These are phyloP conservation scores for Achaetomiella virescens DNA, from an alignment of 495 filamentous ascomycete genomes.

Conservation along the genomic window DNA sequence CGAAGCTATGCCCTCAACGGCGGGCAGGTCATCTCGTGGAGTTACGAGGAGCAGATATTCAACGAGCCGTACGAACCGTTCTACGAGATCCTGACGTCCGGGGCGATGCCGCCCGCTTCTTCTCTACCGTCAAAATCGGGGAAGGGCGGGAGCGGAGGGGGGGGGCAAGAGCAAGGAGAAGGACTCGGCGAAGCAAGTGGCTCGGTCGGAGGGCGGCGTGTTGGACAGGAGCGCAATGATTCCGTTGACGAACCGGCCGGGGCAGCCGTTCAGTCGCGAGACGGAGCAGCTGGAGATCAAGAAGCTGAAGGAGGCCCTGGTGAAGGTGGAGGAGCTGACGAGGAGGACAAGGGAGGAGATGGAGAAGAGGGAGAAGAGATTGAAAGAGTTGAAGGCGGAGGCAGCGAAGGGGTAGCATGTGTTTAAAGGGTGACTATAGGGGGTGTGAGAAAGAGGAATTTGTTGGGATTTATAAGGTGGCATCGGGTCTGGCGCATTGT, in stretches of 20 bases:
- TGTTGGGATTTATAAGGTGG: background rate
- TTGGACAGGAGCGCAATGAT: constrained; percentile 63
- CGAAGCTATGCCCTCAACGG: constrained; percentile 52
- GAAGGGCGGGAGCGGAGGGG: background rate
- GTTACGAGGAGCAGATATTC: constrained; percentile 88
- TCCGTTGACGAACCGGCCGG: constrained; percentile 54
- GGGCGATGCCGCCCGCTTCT: constrained; percentile 38
- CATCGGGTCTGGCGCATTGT: background rate
- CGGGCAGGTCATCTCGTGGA: constrained; percentile 64
- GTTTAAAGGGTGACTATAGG: background rate
- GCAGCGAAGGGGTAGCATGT: constrained; percentile 11
- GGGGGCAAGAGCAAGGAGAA: constrained; percentile 23
- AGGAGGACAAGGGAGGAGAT: constrained; percentile 57
- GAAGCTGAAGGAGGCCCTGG: constrained; percentile 64
- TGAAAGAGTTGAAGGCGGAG: constrained; percentile 39
- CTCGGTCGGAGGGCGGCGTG: constrained; percentile 41
- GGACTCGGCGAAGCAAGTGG: constrained; percentile 6
- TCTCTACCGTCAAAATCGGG: constrained; percentile 7
- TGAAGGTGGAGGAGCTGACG: constrained; percentile 60
- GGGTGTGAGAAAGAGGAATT: background rate
- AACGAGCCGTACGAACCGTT: constrained; percentile 92
- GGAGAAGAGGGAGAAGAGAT: constrained; percentile 51
- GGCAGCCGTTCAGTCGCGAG: constrained; percentile 66
- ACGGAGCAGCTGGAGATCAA: constrained; percentile 68
- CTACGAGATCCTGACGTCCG: constrained; percentile 71